A percentile compares a stretch with the other conserved stretches of the same genome.
Conservation (phyloP, 2,329 filamentous ascomycete genomes). For the Pestalotiopsis sp. region DNA sequence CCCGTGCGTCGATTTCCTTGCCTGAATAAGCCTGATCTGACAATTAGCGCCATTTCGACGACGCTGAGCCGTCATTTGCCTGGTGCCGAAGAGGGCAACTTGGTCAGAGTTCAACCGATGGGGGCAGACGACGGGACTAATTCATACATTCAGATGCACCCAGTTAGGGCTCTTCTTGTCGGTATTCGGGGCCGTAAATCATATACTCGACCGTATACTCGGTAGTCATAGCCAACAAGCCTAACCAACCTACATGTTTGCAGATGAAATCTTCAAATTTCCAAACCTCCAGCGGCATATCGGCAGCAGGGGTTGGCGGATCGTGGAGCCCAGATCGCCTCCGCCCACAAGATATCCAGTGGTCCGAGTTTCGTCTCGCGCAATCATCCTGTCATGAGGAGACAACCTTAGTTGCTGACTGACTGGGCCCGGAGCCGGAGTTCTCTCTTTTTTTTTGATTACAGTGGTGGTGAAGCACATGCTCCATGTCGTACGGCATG, state of each 20-base stretch:
- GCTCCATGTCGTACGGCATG: constrained; percentile 16
- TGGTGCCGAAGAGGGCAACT: neutral
- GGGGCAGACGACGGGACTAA: neutral
- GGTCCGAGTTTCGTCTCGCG: neutral
- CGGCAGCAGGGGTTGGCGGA: constrained; percentile 8
- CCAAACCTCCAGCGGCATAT: neutral
- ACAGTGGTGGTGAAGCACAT: constrained; percentile 11
- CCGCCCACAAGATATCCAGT: neutral
- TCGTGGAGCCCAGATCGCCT: constrained; percentile 13
- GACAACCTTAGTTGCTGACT: neutral
- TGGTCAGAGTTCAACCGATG: neutral
- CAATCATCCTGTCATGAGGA: no score
- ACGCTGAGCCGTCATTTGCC: neutral
- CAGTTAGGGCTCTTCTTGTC: neutral
- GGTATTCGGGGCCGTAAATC: neutral
- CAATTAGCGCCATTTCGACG: constrained; percentile 1
- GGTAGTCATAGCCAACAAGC: no score
- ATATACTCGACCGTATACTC: no score
- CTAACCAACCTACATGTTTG: neutral
- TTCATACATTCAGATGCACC: neutral
- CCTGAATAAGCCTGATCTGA: constrained; percentile 1
- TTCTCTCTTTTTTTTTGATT: neutral
- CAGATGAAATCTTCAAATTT: neutral
- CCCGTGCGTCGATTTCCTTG: constrained; percentile 11
- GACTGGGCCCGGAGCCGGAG: constrained; percentile 6